Base-by-base conservation (phyloP, 2,329 filamentous ascomycete genomes). In the Arthrinium phaeospermum region DNA sequence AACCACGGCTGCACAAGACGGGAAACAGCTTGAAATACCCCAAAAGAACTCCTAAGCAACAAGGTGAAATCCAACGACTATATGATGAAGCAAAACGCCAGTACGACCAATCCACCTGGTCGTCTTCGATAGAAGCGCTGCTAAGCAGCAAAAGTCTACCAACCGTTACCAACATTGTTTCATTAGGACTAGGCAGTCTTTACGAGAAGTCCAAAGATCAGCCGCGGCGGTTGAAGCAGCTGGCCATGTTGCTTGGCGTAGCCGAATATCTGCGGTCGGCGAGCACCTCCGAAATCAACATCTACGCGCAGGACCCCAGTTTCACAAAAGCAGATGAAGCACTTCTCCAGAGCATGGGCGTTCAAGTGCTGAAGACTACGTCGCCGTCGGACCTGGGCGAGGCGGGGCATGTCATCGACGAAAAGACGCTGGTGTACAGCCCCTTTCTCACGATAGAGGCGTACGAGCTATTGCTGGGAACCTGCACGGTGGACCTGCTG, bases 301-400 rank as follows among this genome's bases (percentile, higher is more conserved):
- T 80, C 1, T 80, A 78, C 41, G 79, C 79, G 7, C 79, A 80
- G 72, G 79, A 80, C 44, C 79, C 79, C 14, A 74, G 75, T 4
- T 80, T 80, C 72, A 77, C 79, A n/a, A 75, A 76, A 30, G 69
- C 57, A 0, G 79, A 80, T 69, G 76, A 80, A 67, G 51, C 74
- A 12, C 76, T 80, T 27, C 75, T 80, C 16, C 61, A 68, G 10
- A 75, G 44, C 24, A 70, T 79, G 47, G 74, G 69, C 22, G 72
- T 80, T 3, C 57, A 67, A 1, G 77, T 80, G 22, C 57, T 78
- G 44, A 73, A 74, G 19, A 80, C 79, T 22, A 69, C 78, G 41
- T 79, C 77, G 2, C 75, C 75, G 10, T 75, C 78, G 1, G 73
- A 76, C 6, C 73, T 79, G 7, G 78, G 79, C 37, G 77, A 80